Evolutionary conservation across 1,284 basidiomycete genomes (phyloP).

Genomic region (Grifola frondosa): DNA sequence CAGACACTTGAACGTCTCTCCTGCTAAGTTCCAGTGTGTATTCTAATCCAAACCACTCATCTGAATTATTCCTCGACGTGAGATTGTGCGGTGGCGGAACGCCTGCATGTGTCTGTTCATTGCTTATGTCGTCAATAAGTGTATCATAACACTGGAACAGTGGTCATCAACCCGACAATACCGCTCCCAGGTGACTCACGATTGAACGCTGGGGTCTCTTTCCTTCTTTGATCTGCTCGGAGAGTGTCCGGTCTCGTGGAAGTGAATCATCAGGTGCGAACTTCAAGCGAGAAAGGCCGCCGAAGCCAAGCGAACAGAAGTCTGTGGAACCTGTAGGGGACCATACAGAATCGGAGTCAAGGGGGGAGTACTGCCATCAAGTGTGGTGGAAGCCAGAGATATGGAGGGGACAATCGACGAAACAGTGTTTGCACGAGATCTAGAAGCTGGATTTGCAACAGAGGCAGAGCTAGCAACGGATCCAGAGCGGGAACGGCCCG

Average conservation of each 20-base stretch:
- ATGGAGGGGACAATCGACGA: not conserved
- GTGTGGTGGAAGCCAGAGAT: not conserved
- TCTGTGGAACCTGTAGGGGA: too few relatives aligned
- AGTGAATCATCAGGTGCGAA: too few relatives aligned
- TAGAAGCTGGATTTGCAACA: not conserved
- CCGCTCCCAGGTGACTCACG: constrained; percentile 4
- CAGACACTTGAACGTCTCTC: constrained; percentile 37
- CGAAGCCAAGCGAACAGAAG: too few relatives aligned
- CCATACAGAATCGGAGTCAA: too few relatives aligned
- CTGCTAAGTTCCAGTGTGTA: constrained; percentile 44
- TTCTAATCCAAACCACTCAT: constrained; percentile 46
- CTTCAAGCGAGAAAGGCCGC: not conserved
- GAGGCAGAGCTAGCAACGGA: constrained; percentile 1
- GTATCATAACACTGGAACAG: constrained; percentile 22
- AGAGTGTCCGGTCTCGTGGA: too few relatives aligned
- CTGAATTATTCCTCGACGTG: constrained; percentile 9
- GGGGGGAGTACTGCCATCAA: not conserved
- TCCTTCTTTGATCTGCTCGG: constrained; percentile 15
- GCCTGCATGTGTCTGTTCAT: constrained; percentile 9
- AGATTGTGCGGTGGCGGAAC: not conserved
- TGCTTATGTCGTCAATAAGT: constrained; percentile 23
- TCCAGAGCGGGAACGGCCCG: constrained; percentile 2
- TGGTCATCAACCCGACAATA: not conserved
- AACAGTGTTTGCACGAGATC: not conserved
- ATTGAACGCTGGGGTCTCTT: constrained; percentile 16